Evolutionary conservation across 768 basidiomycete genomes (phyloP).

Genomic region (Pleurotus eryngii): DNA sequence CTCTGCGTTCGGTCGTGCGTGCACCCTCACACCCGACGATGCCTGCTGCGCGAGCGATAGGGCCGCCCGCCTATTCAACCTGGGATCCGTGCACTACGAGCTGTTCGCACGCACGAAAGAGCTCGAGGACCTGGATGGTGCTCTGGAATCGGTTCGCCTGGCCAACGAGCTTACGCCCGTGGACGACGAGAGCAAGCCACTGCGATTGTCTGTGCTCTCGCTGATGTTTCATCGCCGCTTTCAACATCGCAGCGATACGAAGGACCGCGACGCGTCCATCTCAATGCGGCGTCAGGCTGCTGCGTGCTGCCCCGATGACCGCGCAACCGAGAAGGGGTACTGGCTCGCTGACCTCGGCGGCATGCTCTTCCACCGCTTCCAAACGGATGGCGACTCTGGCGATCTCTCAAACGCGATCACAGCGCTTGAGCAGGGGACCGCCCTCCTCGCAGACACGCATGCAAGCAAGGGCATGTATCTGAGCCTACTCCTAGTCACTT

Average conservation of each 20-base stretch:
- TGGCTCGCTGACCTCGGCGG: background rate
- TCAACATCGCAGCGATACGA: background rate
- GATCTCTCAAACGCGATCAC: constrained; percentile 4
- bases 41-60: background rate
- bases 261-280: background rate
- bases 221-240: background rate
- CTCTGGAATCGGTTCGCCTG: too few species aligned
- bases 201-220: background rate
- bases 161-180: too few species aligned
- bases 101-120: too few species aligned
- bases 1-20: background rate
- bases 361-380: background rate
- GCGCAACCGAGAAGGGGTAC: background rate
- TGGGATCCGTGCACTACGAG: too few species aligned
- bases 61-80: too few species aligned
- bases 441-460: background rate
- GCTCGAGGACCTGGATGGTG: too few species aligned
- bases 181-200: too few species aligned
- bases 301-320: background rate
- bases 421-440: background rate
- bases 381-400: background rate
- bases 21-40: background rate
- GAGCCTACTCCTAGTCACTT: background rate
- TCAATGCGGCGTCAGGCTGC: background rate
- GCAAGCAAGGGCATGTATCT: background rate